Evolutionary conservation across 2,329 filamentous ascomycete genomes (phyloP), one percentile per base, ranked within the genome.

Genomic region (Aspergillus pseudoterreus): DNA sequence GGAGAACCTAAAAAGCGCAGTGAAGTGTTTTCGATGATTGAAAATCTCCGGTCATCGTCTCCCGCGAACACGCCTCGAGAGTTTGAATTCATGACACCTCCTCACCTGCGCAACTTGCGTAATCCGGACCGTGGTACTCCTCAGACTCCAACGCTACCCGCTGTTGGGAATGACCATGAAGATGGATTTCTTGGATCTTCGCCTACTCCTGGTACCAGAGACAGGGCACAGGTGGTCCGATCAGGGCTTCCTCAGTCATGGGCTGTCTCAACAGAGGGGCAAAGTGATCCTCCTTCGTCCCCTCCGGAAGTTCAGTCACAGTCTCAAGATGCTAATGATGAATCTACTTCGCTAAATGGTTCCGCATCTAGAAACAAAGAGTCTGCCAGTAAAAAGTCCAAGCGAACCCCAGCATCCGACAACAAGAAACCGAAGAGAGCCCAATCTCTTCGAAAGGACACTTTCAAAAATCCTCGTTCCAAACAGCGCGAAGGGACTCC

Each of bases 1-100:
- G 59, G 64, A 3, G 85, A 89, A 50, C 90, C 94, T 60, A 71
- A 85, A 45, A 90, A 95, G 65, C 79, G 79, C 43, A 70, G 71
- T 8, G 83, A 87, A 56, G 81, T 80, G 21, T 80, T 82, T 4
- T 78, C 78, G 0, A 75, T 92, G 55, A 92, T 91, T 59, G 78
- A 86, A 1, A 82, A 86, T 17, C 77, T 92, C 22, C 77, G 78
- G 27, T 85, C 84, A 12, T 69, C 69, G 11, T 69, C 69, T 3
- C 59, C 62, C 2, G 60, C 4, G 54, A 55, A 66, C 59, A 57
- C 68, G 48, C 61, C 63, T 52, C 60, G 55, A 52, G 50, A 60
- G 53, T 45, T 58, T 24, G 64, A 58, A 33, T 62, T 64, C 36
- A 58, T 62, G 33, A 68, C 67, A 4, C 68, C 66, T 11, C 60